Percentiles rank a stretch among this genome's conserved stretches.
These are phyloP conservation scores for Rhinocladiella similis DNA, from an alignment of 2,329 filamentous ascomycete species.

Conservation along the genomic window DNA sequence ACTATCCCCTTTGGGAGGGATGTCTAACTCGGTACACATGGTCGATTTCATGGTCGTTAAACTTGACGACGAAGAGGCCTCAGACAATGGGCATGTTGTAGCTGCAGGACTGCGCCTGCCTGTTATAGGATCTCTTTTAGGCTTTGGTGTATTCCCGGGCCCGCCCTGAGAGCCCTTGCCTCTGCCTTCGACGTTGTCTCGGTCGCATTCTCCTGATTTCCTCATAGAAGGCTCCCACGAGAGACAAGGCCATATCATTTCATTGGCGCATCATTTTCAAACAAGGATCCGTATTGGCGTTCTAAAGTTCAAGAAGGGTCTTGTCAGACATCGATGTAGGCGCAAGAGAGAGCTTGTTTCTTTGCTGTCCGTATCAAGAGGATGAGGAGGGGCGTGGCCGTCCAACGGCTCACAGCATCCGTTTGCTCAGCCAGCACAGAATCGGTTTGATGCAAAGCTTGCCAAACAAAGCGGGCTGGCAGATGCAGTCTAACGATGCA, in stretches of 20 bases:
- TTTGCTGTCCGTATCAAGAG: neutral
- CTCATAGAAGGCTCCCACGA: constrained; percentile 7
- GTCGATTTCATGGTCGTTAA: constrained; percentile 9
- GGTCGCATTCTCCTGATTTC: constrained; percentile 13
- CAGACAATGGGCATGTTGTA: constrained; percentile 6
- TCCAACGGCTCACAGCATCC: neutral
- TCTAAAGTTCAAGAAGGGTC: neutral
- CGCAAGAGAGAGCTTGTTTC: neutral
- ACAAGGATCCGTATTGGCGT: neutral
- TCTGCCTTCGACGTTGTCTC: constrained; percentile 3
- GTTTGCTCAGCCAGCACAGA: neutral
- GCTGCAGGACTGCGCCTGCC: constrained; percentile 5
- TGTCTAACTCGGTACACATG: neutral
- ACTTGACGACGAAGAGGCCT: constrained; percentile 7
- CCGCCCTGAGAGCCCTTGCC: constrained; percentile 2
- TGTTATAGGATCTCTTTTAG: constrained; percentile 8
- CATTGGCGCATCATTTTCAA: constrained; percentile 19
- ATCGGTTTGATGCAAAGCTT: neutral
- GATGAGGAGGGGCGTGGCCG: neutral
- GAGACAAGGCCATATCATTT: constrained; percentile 5
- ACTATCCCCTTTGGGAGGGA: constrained; percentile 7
- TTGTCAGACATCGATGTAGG: constrained; percentile 2
- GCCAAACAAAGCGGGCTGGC: neutral
- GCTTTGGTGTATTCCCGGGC: neutral
- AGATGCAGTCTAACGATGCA: neutral